Percentiles rank a stretch among this genome's conserved stretches.
These are phyloP conservation scores for Wallemia hederae DNA, from an alignment of 1,284 basidiomycete species.

Conservation along the genomic window DNA sequence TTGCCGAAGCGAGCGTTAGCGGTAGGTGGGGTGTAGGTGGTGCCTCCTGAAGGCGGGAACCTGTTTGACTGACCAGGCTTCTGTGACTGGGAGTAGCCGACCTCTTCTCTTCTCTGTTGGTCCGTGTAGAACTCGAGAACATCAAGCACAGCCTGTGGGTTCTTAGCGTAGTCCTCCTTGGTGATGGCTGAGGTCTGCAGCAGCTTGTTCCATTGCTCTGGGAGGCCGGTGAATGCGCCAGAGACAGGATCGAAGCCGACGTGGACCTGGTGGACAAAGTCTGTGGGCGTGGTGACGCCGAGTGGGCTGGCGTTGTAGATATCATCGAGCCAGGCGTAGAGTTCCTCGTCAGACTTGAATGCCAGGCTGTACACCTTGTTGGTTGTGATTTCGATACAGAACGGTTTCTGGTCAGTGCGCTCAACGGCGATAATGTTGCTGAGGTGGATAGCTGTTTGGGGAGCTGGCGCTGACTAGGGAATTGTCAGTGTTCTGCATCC, in stretches of 20 bases:
- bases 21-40: slow-evolving; percentile 6
- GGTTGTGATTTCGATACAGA: slow-evolving; percentile 58
- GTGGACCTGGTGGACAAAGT: slow-evolving; percentile 94
- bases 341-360: slow-evolving; percentile 73
- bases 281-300: slow-evolving; percentile 72
- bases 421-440: slow-evolving; percentile 62
- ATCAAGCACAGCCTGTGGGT: slow-evolving; percentile 88
- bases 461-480: slow-evolving; percentile 28
- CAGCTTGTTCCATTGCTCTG: slow-evolving; percentile 85
- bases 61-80: background rate
- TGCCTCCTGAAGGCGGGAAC: background rate
- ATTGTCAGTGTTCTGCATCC: background rate
- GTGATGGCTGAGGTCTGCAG: slow-evolving; percentile 91
- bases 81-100: slow-evolving; percentile 24
- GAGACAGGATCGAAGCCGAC: slow-evolving; percentile 86
- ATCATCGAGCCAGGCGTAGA: slow-evolving; percentile 90
- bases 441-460: slow-evolving; percentile 32
- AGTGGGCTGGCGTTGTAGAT: slow-evolving; percentile 73
- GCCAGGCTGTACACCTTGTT: slow-evolving; percentile 49
- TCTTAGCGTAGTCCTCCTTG: slow-evolving; percentile 82
- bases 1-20: slow-evolving; percentile 45
- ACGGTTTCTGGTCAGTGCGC: slow-evolving; percentile 71
- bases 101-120: slow-evolving; percentile 71
- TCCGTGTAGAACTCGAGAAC: slow-evolving; percentile 97
- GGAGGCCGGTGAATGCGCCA: slow-evolving; percentile 81